Conservation (phyloP, 1,284 basidiomycete species). For the Tilletia horrida region DNA sequence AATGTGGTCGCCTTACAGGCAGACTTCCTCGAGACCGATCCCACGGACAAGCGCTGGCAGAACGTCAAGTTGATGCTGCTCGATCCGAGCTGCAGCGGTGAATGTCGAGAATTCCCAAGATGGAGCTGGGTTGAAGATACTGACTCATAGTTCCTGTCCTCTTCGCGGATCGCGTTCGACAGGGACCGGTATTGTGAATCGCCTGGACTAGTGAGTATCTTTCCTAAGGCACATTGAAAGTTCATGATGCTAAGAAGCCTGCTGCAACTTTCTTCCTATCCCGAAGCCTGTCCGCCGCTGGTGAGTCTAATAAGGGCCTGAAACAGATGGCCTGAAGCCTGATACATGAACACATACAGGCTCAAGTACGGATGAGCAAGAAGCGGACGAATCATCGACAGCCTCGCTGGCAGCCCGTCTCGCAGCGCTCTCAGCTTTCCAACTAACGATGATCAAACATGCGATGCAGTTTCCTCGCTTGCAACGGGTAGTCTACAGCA, state of each 20-base stretch:
- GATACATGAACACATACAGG: too few relatives aligned
- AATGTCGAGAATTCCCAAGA: too few relatives aligned
- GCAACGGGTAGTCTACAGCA: constrained; percentile 84
- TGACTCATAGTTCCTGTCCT: too few relatives aligned
- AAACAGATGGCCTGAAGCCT: too few relatives aligned
- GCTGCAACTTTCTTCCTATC: background rate
- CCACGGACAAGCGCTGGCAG: constrained; percentile 21
- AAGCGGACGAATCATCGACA: constrained; percentile 2
- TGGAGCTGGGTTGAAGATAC: too few relatives aligned
- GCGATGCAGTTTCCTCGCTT: constrained; percentile 79
- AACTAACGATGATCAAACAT: constrained; percentile 87
- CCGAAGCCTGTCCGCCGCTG: constrained; percentile 5
- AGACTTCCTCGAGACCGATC: constrained; percentile 44
- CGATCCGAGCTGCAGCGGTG: constrained; percentile 48
- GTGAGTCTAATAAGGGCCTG: background rate
- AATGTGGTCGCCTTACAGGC: constrained; percentile 34
- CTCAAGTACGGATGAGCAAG: constrained; percentile 7
- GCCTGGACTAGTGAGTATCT: constrained; percentile 37
- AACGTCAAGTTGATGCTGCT: constrained; percentile 46
- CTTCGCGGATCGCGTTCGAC: too few relatives aligned
- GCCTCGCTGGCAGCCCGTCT: constrained; percentile 21
- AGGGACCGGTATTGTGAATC: constrained; percentile 43
- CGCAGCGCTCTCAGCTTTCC: constrained; percentile 55
- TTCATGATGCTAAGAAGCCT: background rate
- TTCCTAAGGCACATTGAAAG: background rate